Evolutionary conservation across 2,329 filamentous ascomycete genomes (phyloP).

Genomic region (Phyllosticta citrichinensis): DNA sequence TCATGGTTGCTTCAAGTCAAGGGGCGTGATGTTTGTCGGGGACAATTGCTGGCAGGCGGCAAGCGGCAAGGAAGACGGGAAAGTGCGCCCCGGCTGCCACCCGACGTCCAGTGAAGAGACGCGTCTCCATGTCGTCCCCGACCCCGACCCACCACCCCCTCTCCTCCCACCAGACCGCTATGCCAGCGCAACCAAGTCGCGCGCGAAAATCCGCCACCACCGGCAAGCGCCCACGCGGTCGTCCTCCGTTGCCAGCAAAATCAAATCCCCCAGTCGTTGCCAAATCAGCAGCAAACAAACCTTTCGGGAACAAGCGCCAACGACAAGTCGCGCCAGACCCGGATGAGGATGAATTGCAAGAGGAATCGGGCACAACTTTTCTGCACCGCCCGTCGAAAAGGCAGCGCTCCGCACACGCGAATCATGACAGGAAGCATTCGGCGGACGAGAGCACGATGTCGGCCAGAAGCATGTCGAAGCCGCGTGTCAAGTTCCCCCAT

Average conservation of each 20-base stretch:
- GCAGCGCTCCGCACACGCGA: background rate
- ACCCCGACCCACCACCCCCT: background rate
- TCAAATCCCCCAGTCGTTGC: background rate
- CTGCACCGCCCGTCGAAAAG: background rate
- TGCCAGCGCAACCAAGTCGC: background rate
- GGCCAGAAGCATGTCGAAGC: background rate
- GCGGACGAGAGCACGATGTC: background rate
- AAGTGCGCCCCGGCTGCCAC: no score
- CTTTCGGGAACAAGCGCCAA: background rate
- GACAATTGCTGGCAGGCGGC: no score
- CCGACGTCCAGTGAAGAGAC: no score
- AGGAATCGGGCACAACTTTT: background rate
- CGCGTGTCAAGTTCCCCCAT: slow-evolving; percentile 17
- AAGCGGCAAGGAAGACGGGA: no score
- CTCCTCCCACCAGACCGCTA: background rate
- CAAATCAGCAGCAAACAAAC: background rate
- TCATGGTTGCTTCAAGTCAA: background rate
- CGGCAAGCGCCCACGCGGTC: background rate
- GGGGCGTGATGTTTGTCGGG: no score
- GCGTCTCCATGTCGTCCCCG: no score
- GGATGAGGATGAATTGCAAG: background rate
- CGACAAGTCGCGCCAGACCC: background rate
- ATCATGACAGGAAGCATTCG: background rate
- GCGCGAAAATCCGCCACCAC: background rate
- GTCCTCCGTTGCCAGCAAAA: background rate